Conservation (phyloP, 768 basidiomycete genomes). For the Hemileccinum impolitum region DNA sequence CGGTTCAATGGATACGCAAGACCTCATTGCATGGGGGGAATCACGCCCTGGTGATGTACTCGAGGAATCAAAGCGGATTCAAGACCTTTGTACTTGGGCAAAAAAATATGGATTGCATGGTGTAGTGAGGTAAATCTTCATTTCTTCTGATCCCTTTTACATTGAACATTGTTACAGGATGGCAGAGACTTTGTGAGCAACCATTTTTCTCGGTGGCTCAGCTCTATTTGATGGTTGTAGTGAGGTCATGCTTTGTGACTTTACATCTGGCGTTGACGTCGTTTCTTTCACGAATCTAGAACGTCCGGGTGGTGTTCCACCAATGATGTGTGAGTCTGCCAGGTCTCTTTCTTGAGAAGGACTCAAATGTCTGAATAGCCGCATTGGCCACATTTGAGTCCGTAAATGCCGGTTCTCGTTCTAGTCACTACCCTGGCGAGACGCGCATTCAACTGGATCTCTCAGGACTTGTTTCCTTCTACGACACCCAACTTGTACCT, state of each 20-base stretch:
- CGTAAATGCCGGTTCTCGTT: conserved; percentile 16
- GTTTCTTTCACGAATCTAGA: conserved; percentile 39
- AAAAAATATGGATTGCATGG: conserved; percentile 30
- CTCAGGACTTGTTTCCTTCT: conserved; percentile 4
- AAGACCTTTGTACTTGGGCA: conserved; percentile 33
- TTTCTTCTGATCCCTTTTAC: conserved; percentile 19
- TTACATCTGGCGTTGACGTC: conserved; percentile 36
- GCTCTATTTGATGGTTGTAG: conserved; percentile 19
- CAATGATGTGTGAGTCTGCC: neutral
- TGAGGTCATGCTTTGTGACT: conserved; percentile 50
- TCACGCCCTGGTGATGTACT: conserved; percentile 15
- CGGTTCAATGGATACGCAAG: conserved; percentile 35
- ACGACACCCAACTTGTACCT: conserved; percentile 8
- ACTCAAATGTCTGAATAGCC: neutral
- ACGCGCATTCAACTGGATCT: conserved; percentile 16
- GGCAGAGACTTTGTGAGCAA: conserved; percentile 49
- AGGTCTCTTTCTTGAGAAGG: neutral
- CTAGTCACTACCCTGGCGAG: conserved; percentile 22
- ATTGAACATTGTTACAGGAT: conserved; percentile 33
- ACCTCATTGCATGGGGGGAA: conserved; percentile 30
- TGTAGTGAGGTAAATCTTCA: conserved; percentile 23
- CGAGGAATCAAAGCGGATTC: conserved; percentile 23
- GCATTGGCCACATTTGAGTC: conserved; percentile 5
- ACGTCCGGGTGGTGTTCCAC: neutral
- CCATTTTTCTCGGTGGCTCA: neutral